A percentile compares a stretch with the other conserved stretches of the same genome.
phyloP scores from a whole-genome alignment of 2,329 filamentous ascomycete species.

The Nemania abortiva region DNA sequence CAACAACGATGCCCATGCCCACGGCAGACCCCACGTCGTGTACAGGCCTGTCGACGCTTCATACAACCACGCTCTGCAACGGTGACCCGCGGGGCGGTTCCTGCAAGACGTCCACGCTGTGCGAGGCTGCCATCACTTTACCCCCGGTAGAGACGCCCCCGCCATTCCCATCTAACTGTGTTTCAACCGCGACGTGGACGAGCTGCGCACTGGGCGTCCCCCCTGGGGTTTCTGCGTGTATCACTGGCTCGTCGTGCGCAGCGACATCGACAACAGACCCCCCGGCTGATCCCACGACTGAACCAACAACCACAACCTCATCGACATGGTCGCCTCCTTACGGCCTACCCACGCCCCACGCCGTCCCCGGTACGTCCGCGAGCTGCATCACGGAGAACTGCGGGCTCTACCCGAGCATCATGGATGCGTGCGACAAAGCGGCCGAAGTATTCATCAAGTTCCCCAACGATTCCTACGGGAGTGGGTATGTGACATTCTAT shows the following conservation, averaged over 20 bases:
- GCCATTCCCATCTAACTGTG: slow-evolving; percentile 1
- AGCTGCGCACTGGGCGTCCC: not conserved
- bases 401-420: slow-evolving; percentile 3
- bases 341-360: not conserved
- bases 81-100: slow-evolving; percentile 4
- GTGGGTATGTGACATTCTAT: not conserved
- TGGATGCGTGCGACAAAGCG: not conserved
- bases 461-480: slow-evolving; percentile 1
- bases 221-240: not conserved
- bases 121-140: not conserved
- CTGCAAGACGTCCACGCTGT: slow-evolving; percentile 4
- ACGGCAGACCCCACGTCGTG: slow-evolving; percentile 7
- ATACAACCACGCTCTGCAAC: slow-evolving; percentile 1
- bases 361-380: not conserved
- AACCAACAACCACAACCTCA: not conserved
- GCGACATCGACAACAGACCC: slow-evolving; percentile 1
- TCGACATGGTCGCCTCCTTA: slow-evolving; percentile 1
- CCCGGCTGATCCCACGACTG: not conserved
- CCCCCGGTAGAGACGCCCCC: not conserved
- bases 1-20: not conserved
- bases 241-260: slow-evolving; percentile 1
- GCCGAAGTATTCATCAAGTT: not conserved
- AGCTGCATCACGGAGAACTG: not conserved
- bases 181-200: slow-evolving; percentile 1
- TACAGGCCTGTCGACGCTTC: not conserved